Conservation (phyloP, 176 grass and related monocot genomes). For the Alloteropsis semialata region DNA sequence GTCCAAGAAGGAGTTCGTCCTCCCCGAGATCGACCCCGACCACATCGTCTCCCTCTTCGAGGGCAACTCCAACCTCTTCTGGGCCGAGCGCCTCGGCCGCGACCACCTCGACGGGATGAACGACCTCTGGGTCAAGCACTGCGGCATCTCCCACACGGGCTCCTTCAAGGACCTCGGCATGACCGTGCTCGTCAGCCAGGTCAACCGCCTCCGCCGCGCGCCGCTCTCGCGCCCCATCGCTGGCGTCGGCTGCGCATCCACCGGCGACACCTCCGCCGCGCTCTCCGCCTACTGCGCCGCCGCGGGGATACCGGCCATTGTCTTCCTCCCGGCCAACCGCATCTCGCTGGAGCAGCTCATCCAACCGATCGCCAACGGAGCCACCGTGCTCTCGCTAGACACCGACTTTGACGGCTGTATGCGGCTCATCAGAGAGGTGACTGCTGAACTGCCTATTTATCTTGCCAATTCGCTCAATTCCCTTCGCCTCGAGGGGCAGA, state of each 20-base stretch:
- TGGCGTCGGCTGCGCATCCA: conserved; percentile 87
- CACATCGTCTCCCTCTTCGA: conserved; percentile 97
- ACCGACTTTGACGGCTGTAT: conserved; percentile 94
- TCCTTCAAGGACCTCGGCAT: conserved; percentile 99
- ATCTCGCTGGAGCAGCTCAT: conserved; percentile 92
- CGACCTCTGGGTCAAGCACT: conserved; percentile 99
- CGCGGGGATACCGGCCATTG: conserved; percentile 81
- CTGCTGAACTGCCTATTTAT: conserved; percentile 84
- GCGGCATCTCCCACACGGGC: conserved; percentile 96
- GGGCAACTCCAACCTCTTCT: conserved; percentile 99
- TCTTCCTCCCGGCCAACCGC: conserved; percentile 81
- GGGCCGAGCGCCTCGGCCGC: conserved; percentile 84
- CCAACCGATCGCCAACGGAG: conserved; percentile 91
- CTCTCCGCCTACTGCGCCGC: conserved; percentile 91
- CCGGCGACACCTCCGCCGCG: conserved; percentile 90
- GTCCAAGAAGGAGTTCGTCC: conserved; percentile 98
- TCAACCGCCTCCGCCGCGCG: conserved; percentile 73
- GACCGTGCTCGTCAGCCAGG: conserved; percentile 96
- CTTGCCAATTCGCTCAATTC: conserved; percentile 93
- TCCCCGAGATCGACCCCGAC: conserved; percentile 77
- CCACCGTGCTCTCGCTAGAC: conserved; percentile 89
- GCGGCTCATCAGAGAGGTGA: conserved; percentile 91
- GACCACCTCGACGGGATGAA: conserved; percentile 91
- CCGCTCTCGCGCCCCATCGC: conserved; percentile 80
- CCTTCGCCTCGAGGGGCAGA: conserved; percentile 83